These are phyloP conservation scores for Bipolaris oryzae DNA, from an alignment of 2,329 filamentous ascomycete species.

Conservation along the genomic window DNA sequence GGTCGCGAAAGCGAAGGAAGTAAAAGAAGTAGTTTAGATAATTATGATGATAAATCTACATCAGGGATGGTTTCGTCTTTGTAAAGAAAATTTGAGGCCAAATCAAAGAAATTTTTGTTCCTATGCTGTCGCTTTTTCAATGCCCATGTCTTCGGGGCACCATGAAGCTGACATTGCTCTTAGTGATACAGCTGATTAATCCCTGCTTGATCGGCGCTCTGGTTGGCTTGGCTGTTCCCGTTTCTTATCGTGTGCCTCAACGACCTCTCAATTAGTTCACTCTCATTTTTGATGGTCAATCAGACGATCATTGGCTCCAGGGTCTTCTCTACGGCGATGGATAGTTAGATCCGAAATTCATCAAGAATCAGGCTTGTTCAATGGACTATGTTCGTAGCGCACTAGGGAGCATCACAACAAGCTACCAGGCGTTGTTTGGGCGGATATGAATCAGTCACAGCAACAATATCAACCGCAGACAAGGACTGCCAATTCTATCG, in stretches of 20 bases:
- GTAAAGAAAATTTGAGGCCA: background rate
- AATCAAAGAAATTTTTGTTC: no score
- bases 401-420: background rate
- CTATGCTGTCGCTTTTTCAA: no score
- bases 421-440: background rate
- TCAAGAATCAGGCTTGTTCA: background rate
- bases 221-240: constrained; percentile 17
- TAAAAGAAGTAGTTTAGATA: constrained; percentile 21
- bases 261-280: constrained; percentile 1
- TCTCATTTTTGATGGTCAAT: background rate
- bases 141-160: background rate
- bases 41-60: background rate
- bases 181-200: constrained; percentile 33
- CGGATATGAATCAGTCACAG: background rate
- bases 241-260: constrained; percentile 24
- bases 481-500: background rate
- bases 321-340: background rate
- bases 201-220: constrained; percentile 17
- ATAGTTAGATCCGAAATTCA: background rate
- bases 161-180: constrained; percentile 13
- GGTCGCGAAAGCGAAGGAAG: constrained; percentile 36
- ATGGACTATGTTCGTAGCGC: background rate
- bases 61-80: background rate
- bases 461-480: background rate
- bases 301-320: background rate